Evolutionary conservation across 768 basidiomycete genomes (phyloP).

Genomic region (Calocybe indica): DNA sequence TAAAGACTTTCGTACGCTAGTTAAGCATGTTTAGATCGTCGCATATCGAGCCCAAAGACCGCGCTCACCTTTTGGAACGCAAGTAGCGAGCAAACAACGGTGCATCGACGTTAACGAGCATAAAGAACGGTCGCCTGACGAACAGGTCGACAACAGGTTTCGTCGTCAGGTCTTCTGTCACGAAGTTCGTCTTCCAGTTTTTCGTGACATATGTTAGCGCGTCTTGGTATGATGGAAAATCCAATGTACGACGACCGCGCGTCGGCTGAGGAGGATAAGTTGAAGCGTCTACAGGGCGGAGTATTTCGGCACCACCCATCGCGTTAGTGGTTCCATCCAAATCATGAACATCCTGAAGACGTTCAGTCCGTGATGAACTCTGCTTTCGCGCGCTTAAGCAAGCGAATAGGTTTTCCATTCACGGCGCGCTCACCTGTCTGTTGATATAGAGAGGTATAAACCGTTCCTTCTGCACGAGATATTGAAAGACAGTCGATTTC

Average conservation of each 20-base stretch:
- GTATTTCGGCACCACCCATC: too few species aligned
- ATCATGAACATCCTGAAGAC: too few species aligned
- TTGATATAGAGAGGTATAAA: conserved; percentile 49
- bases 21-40: not conserved
- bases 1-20: conserved; percentile 9
- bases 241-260: conserved; percentile 12
- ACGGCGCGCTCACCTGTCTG: not conserved
- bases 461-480: conserved; percentile 49
- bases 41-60: not conserved
- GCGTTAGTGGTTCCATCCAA: too few species aligned
- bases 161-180: conserved; percentile 68
- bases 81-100: conserved; percentile 66
- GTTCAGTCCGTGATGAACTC: not conserved
- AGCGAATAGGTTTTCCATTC: not conserved
- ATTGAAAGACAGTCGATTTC: conserved; percentile 53
- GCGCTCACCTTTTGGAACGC: conserved; percentile 47
- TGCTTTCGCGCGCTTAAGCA: not conserved
- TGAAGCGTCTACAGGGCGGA: not conserved
- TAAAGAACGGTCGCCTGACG: conserved; percentile 82
- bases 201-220: conserved; percentile 73
- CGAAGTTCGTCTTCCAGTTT: conserved; percentile 76
- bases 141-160: conserved; percentile 59
- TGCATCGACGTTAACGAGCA: conserved; percentile 80
- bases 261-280: conserved; percentile 6
- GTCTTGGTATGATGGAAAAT: conserved; percentile 41